Evolutionary conservation across 2,329 filamentous ascomycete genomes (phyloP).

Genomic region (Aplosporella prunicola): DNA sequence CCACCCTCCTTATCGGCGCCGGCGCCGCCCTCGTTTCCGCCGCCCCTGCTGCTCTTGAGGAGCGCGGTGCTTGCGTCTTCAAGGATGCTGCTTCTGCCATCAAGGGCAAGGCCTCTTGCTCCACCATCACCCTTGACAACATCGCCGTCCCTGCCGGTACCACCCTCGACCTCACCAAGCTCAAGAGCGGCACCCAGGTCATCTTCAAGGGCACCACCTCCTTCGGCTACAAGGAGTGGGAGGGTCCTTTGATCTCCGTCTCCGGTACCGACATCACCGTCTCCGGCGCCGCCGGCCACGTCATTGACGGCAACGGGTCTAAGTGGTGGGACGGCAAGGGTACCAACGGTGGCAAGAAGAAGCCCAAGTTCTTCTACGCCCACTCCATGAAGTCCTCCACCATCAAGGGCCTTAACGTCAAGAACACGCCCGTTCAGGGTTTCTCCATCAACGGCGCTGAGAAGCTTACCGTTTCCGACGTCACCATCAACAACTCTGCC

Average conservation of each 20-base stretch:
- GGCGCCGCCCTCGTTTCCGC: constrained; percentile 10
- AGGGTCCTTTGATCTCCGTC: constrained; percentile 53
- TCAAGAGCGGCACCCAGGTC: constrained; percentile 28
- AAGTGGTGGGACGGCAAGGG: constrained; percentile 43
- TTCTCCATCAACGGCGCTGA: constrained; percentile 39
- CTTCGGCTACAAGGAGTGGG: constrained; percentile 58
- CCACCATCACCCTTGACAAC: constrained; percentile 44
- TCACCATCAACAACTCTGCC: constrained; percentile 50
- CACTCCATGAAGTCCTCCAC: constrained; percentile 43
- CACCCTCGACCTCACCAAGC: constrained; percentile 33
- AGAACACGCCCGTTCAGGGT: constrained; percentile 43
- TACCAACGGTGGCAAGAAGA: constrained; percentile 36
- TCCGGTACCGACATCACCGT: constrained; percentile 51
- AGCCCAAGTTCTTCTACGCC: constrained; percentile 46
- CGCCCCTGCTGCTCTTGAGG: constrained; percentile 9
- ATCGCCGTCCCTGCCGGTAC: constrained; percentile 49
- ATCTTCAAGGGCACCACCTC: constrained; percentile 58
- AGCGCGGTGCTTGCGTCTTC: constrained; percentile 42
- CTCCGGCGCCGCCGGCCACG: constrained; percentile 46
- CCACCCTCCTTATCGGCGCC: constrained; percentile 10
- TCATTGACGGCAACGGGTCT: constrained; percentile 48
- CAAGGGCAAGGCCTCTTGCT: constrained; percentile 43
- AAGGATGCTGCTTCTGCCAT: constrained; percentile 41
- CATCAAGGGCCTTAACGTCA: constrained; percentile 39
- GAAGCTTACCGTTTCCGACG: constrained; percentile 37